phyloP scores from a whole-genome alignment of 73 alveolate genomes.

The Stentor coeruleus region DNA sequence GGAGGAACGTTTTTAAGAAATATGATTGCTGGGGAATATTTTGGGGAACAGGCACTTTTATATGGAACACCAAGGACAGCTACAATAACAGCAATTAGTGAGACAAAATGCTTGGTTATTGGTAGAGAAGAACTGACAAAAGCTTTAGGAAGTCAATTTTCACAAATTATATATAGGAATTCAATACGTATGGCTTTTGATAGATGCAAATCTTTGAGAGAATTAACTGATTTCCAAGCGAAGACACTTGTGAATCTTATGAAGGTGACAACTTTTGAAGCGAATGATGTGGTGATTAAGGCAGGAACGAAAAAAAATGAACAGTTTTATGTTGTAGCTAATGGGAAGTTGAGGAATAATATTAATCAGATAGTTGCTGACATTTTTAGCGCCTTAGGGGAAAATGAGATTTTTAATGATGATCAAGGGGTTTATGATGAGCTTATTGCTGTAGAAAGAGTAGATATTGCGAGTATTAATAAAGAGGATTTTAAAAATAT shows the following conservation, averaged over 20 bases:
- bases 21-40: not conserved
- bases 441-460: not conserved
- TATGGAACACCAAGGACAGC: constrained; percentile 15
- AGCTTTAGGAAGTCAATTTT: constrained; percentile 20
- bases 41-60: constrained; percentile 19
- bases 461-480: not conserved
- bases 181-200: constrained; percentile 1
- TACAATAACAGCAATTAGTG: constrained; percentile 24
- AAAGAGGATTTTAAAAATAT: not conserved
- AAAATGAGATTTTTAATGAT: too few relatives aligned
- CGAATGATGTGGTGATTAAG: constrained; percentile 33
- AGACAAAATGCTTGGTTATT: not conserved
- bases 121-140: not conserved
- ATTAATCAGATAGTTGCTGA: too few relatives aligned
- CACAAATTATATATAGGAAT: constrained; percentile 1
- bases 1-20: not conserved
- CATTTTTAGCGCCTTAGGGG: too few relatives aligned
- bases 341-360: constrained; percentile 29
- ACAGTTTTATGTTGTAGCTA: constrained; percentile 27
- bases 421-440: too few relatives aligned
- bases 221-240: constrained; percentile 27
- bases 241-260: constrained; percentile 26
- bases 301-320: constrained; percentile 30
- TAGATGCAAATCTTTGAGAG: constrained; percentile 18
- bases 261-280: constrained; percentile 21